These are phyloP conservation scores for Pholiota conissans DNA, from an alignment of 768 basidiomycete species.

Conservation along the genomic window DNA sequence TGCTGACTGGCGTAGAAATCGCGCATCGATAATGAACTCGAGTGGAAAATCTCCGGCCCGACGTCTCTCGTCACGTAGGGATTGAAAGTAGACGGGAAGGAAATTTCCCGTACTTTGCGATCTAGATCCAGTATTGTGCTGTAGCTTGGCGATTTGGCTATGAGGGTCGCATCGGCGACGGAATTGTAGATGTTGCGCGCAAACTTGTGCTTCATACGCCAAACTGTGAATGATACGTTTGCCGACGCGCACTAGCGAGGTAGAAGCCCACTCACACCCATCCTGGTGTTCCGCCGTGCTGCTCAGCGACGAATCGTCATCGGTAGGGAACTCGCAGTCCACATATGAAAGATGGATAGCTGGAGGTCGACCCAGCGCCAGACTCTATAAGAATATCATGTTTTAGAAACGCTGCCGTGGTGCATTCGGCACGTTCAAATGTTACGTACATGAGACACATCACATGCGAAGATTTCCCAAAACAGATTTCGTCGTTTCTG, in stretches of 20 bases:
- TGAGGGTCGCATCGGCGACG: conserved; percentile 48
- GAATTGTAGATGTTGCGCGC: conserved; percentile 48
- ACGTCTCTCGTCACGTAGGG: conserved; percentile 44
- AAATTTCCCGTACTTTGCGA: conserved; percentile 46
- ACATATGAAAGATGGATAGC: conserved; percentile 59
- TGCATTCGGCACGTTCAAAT: not conserved
- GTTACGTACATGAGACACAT: conserved; percentile 48
- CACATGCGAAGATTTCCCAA: conserved; percentile 69
- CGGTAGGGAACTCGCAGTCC: conserved; percentile 60
- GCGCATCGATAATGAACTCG: conserved; percentile 48
- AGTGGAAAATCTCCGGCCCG: conserved; percentile 47
- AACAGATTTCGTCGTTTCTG: conserved; percentile 65
- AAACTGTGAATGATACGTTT: conserved; percentile 36
- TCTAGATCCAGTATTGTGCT: conserved; percentile 50
- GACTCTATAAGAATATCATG: conserved; percentile 43
- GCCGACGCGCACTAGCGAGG: not conserved
- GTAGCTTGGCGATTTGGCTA: conserved; percentile 47
- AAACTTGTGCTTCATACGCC: conserved; percentile 58
- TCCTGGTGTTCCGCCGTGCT: conserved; percentile 43
- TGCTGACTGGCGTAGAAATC: conserved; percentile 59
- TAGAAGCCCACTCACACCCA: conserved; percentile 44
- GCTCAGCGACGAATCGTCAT: conserved; percentile 49
- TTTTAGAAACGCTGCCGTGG: not conserved
- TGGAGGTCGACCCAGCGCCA: conserved; percentile 60
- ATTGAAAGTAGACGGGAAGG: conserved; percentile 46